Conservation (phyloP, 192 early-diverging fungal species). For the Coemansia interrupta region DNA sequence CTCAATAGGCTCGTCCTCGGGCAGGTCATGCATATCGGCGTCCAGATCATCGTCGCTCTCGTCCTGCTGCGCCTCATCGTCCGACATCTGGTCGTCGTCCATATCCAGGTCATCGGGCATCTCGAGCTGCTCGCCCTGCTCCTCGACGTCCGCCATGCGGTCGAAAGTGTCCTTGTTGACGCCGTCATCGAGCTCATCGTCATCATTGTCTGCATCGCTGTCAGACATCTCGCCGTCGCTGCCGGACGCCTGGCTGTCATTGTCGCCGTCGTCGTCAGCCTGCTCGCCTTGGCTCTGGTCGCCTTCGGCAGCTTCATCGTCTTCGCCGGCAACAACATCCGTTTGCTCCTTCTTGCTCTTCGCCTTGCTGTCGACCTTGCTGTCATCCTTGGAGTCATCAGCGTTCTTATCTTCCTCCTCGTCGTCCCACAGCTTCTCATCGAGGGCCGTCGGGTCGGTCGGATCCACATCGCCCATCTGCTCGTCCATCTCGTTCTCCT, state of each 20-base stretch:
- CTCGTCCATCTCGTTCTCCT: conserved; percentile 76
- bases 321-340: conserved; percentile 51
- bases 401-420: conserved; percentile 56
- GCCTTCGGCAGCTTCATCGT: conserved; percentile 46
- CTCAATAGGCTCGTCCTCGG: conserved; percentile 55
- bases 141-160: conserved; percentile 54
- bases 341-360: conserved; percentile 40
- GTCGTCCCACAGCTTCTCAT: conserved; percentile 98
- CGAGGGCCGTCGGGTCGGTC: conserved; percentile 81
- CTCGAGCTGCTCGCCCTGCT: conserved; percentile 56
- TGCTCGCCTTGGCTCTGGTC: conserved; percentile 34
- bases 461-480: conserved; percentile 89
- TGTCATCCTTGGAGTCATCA: conserved; percentile 52
- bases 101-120: conserved; percentile 58
- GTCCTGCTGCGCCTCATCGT: conserved; percentile 20
- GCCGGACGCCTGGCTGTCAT: conserved; percentile 26
- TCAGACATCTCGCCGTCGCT: conserved; percentile 56
- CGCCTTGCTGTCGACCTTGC: conserved; percentile 52
- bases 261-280: conserved; percentile 24
- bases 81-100: conserved; percentile 29
- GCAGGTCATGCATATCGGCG: conserved; percentile 51
- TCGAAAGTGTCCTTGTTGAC: conserved; percentile 50
- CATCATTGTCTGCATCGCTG: conserved; percentile 40
- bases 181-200: conserved; percentile 54
- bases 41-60: conserved; percentile 50